A percentile compares a stretch with the other conserved stretches of the same genome.
phyloP scores from a whole-genome alignment of 2,329 filamentous ascomycete genomes.

The Fusarium domesticum region DNA sequence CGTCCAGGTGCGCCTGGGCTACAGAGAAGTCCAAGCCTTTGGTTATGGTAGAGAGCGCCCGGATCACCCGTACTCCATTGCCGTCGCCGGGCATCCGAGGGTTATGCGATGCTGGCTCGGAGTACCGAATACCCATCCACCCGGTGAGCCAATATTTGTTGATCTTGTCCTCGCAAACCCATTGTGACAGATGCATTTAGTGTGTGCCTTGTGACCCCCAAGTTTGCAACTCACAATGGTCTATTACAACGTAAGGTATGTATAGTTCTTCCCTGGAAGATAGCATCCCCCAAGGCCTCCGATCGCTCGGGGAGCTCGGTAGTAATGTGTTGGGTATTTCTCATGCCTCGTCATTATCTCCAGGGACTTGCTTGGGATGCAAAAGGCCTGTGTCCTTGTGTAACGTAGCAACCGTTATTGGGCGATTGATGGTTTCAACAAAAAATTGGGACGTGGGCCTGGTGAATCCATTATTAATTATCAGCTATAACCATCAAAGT shows the following conservation, averaged over 20 bases:
- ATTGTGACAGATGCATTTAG: too few relatives aligned
- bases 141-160: slow-evolving; percentile 13
- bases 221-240: too few relatives aligned
- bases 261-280: too few relatives aligned
- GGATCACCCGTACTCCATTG: slow-evolving; percentile 20
- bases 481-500: slow-evolving; percentile 14
- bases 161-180: not conserved
- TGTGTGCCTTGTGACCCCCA: too few relatives aligned
- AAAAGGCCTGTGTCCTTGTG: not conserved
- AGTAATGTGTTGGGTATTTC: slow-evolving; percentile 17
- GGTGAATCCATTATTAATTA: slow-evolving; percentile 15
- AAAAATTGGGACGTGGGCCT: too few relatives aligned
- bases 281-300: slow-evolving; percentile 16
- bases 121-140: slow-evolving; percentile 28
- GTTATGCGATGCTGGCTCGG: slow-evolving; percentile 17
- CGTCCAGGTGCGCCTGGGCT: too few relatives aligned
- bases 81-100: slow-evolving; percentile 24
- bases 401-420: too few relatives aligned
- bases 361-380: not conserved
- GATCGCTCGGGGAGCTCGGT: slow-evolving; percentile 26
- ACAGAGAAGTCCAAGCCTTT: too few relatives aligned
- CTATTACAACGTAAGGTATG: too few relatives aligned
- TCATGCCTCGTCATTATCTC: slow-evolving; percentile 4
- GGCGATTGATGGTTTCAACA: too few relatives aligned
- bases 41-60: slow-evolving; percentile 8